A percentile compares a stretch with the other conserved stretches of the same genome.
Evolutionary conservation across 225 moss, liverwort and hornwort genomes (phyloP).

Genomic region (Physcomitrium patens): DNA sequence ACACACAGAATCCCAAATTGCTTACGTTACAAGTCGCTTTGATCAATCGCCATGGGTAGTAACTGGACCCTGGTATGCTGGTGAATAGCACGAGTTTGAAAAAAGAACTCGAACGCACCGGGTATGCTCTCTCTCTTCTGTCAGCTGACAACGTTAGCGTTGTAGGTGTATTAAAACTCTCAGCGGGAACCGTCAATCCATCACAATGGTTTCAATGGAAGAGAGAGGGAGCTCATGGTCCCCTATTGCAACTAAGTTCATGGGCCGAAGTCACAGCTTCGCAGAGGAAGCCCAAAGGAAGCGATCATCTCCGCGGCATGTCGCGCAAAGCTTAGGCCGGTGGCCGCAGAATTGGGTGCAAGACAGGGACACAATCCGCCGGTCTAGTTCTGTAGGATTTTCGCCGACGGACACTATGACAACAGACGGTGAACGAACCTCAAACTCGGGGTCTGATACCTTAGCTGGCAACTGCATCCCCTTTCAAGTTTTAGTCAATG

Average conservation of each 20-base stretch:
- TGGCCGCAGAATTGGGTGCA: conserved; percentile 24
- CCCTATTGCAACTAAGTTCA: conserved; percentile 37
- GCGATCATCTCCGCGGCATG: conserved; percentile 10
- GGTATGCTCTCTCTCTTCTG: conserved; percentile 71
- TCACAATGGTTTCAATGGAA: conserved; percentile 43
- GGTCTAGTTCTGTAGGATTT: conserved; percentile 19
- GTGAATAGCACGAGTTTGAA: conserved; percentile 35
- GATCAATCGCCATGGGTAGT: too few relatives aligned
- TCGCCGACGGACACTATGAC: conserved; percentile 43
- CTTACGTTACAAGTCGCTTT: too few relatives aligned
- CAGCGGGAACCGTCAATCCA: not conserved
- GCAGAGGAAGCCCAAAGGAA: conserved; percentile 18
- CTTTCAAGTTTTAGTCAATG: conserved; percentile 35
- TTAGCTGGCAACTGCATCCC: conserved; percentile 43
- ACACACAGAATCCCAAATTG: too few relatives aligned
- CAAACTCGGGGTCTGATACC: conserved; percentile 60
- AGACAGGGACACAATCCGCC: conserved; percentile 15
- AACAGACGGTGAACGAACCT: conserved; percentile 49
- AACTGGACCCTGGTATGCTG: conserved; percentile 29
- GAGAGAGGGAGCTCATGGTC: conserved; percentile 44
- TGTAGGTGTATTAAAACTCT: conserved; percentile 20
- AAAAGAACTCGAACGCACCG: conserved; percentile 23
- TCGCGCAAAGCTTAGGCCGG: not conserved
- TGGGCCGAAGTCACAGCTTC: conserved; percentile 41
- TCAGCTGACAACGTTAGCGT: conserved; percentile 40